phyloP scores from a whole-genome alignment of 805 yeast genomes.

The Teunomyces pallodes region DNA sequence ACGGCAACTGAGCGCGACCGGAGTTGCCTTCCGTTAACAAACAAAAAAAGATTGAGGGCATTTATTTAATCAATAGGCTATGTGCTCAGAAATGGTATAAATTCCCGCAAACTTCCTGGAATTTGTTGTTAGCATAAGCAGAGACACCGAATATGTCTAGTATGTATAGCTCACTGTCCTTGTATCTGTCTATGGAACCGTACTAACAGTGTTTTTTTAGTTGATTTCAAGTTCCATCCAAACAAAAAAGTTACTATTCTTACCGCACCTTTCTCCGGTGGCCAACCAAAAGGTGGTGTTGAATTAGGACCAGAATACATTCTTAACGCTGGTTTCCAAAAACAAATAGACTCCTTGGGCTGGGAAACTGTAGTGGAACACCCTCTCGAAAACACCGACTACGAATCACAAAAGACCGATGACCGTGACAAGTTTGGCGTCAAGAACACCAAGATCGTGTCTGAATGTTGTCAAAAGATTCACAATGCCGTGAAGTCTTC shows the following conservation, averaged over 20 bases:
- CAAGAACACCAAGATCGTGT: slow-evolving; percentile 76
- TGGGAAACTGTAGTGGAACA: slow-evolving; percentile 60
- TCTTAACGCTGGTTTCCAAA: slow-evolving; percentile 65
- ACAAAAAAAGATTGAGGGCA: background rate
- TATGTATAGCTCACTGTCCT: background rate
- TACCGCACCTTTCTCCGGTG: slow-evolving; percentile 92
- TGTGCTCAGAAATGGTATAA: background rate
- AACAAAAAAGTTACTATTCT: slow-evolving; percentile 63
- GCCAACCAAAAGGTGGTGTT: slow-evolving; percentile 92
- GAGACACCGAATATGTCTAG: slow-evolving; percentile 5
- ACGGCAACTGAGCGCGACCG: slow-evolving; percentile 3
- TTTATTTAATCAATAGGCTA: background rate
- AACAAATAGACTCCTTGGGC: slow-evolving; percentile 63
- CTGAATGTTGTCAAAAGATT: slow-evolving; percentile 64
- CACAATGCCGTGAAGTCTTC: slow-evolving; percentile 57
- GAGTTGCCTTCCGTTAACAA: slow-evolving; percentile 2
- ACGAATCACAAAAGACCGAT: slow-evolving; percentile 41
- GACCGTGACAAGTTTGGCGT: slow-evolving; percentile 50
- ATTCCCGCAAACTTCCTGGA: background rate
- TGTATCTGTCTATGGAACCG: too few species aligned
- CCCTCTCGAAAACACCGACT: slow-evolving; percentile 52
- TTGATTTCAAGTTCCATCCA: slow-evolving; percentile 53
- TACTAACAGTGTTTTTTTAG: slow-evolving; percentile 13
- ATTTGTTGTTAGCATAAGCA: background rate
- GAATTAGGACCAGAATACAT: slow-evolving; percentile 89